Percentiles rank a stretch among this genome's conserved stretches.
Conservation (phyloP, 352 stramenopile genomes). For the Elongisporangium anandrum region DNA sequence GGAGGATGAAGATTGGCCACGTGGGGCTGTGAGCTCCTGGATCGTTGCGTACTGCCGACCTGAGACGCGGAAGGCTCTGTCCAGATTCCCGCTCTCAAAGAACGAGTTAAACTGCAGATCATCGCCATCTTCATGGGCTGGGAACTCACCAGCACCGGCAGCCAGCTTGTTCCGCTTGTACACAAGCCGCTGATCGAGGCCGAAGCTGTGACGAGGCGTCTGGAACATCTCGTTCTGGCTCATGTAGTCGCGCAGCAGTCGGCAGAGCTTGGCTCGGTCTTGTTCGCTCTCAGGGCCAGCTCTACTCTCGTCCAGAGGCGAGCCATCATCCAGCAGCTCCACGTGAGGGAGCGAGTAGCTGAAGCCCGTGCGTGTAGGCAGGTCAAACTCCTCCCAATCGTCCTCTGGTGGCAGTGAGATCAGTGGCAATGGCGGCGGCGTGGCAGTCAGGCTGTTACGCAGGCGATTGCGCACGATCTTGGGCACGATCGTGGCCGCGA, state of each 20-base stretch:
- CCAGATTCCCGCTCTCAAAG: conserved; percentile 80
- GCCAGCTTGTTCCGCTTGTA: conserved; percentile 64
- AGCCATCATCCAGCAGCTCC: conserved; percentile 31
- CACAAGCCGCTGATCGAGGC: conserved; percentile 46
- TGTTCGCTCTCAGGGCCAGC: conserved; percentile 8
- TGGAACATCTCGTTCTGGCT: conserved; percentile 62
- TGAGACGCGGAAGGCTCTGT: conserved; percentile 56
- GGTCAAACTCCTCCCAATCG: conserved; percentile 66
- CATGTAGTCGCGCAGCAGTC: conserved; percentile 65
- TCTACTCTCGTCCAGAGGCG: conserved; percentile 23
- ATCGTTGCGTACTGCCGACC: conserved; percentile 48
- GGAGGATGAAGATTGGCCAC: conserved; percentile 3
- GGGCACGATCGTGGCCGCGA: conserved; percentile 3
- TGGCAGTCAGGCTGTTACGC: conserved; percentile 26
- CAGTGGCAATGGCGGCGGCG: conserved; percentile 53
- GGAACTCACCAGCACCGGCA: conserved; percentile 8
- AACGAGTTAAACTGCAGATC: conserved; percentile 53
- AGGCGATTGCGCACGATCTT: conserved; percentile 43
- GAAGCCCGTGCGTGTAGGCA: conserved; percentile 53
- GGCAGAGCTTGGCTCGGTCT: conserved; percentile 28
- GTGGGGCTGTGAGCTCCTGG: conserved; percentile 21
- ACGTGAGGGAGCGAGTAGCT: conserved; percentile 46
- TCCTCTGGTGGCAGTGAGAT: conserved; percentile 63
- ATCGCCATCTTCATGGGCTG: conserved; percentile 10
- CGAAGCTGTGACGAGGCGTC: conserved; percentile 49